phyloP scores from a whole-genome alignment of 2,329 filamentous ascomycete species.

The Exutisphaerella laricina region DNA sequence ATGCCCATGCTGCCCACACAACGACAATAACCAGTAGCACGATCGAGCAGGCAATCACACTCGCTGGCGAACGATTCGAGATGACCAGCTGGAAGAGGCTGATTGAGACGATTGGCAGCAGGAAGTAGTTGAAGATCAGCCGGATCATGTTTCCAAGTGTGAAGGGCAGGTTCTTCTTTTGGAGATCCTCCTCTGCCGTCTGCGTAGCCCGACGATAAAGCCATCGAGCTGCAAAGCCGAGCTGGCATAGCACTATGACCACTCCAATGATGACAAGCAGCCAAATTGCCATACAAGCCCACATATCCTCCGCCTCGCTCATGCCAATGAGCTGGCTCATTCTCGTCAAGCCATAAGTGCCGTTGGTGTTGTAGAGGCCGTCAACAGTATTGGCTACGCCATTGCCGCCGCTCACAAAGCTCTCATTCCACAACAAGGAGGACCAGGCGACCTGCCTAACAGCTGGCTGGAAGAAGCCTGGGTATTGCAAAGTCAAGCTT shows the following conservation, averaged over 20 bases:
- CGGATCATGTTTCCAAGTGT: slow-evolving; percentile 56
- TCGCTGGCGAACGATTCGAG: slow-evolving; percentile 60
- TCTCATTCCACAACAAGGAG: slow-evolving; percentile 85
- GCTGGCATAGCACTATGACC: slow-evolving; percentile 64
- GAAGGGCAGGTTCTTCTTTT: slow-evolving; percentile 88
- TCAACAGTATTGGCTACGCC: slow-evolving; percentile 66
- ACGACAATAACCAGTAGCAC: slow-evolving; percentile 68
- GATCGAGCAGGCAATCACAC: slow-evolving; percentile 67
- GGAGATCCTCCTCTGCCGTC: slow-evolving; percentile 77
- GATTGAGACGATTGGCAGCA: slow-evolving; percentile 77
- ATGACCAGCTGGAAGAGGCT: slow-evolving; percentile 90
- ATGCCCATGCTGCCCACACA: slow-evolving; percentile 69
- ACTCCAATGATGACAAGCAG: slow-evolving; percentile 68
- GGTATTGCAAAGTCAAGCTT: slow-evolving; percentile 80
- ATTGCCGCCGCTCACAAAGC: slow-evolving; percentile 65
- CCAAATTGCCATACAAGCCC: slow-evolving; percentile 93
- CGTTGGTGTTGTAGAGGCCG: slow-evolving; percentile 78
- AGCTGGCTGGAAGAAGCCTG: slow-evolving; percentile 89
- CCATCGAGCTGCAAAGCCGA: slow-evolving; percentile 73
- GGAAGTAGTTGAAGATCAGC: slow-evolving; percentile 86
- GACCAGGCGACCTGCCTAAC: slow-evolving; percentile 88
- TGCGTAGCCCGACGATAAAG: slow-evolving; percentile 64
- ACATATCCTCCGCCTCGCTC: slow-evolving; percentile 69
- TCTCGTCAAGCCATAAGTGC: slow-evolving; percentile 70
- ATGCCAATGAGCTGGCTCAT: slow-evolving; percentile 81